Percentiles rank a stretch among this genome's conserved stretches.
Evolutionary conservation across 495 filamentous ascomycete genomes (phyloP).

Genomic region (Penicillium lagena): DNA sequence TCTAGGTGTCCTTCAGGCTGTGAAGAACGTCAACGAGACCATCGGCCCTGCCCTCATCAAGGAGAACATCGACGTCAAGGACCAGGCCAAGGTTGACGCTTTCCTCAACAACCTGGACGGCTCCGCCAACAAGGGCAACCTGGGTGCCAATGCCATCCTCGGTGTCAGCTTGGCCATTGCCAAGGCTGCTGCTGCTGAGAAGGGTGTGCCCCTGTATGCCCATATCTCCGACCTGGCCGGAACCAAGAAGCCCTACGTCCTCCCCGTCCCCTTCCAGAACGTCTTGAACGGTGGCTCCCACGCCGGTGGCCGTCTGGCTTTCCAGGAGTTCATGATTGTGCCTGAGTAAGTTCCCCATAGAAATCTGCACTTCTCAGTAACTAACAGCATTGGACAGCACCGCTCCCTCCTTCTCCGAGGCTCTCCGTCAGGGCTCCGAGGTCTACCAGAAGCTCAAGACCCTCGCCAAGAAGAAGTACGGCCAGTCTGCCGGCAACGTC

Average conservation of each 20-base stretch:
- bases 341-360: slow-evolving; percentile 56
- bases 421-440: slow-evolving; percentile 89
- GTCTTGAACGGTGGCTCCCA: slow-evolving; percentile 99
- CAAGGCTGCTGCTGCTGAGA: slow-evolving; percentile 98
- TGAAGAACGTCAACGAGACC: slow-evolving; percentile 88
- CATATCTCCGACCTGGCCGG: slow-evolving; percentile 98
- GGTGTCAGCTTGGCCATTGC: slow-evolving; percentile 94
- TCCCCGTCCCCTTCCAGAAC: slow-evolving; percentile 99
- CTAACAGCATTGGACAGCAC: slow-evolving; percentile 25
- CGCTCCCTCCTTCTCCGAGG: slow-evolving; percentile 88
- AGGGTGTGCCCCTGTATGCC: slow-evolving; percentile 93
- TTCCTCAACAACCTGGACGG: slow-evolving; percentile 97
- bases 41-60: slow-evolving; percentile 92
- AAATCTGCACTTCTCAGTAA: not conserved
- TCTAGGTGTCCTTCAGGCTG: slow-evolving; percentile 81
- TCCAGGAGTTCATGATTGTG: slow-evolving; percentile 99
- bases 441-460: slow-evolving; percentile 97
- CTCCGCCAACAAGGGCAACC: slow-evolving; percentile 93
- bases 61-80: slow-evolving; percentile 91
- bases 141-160: slow-evolving; percentile 98
- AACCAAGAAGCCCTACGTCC: slow-evolving; percentile 99
- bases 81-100: slow-evolving; percentile 86
- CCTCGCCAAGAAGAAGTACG: slow-evolving; percentile 99
- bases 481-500: slow-evolving; percentile 95
- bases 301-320: slow-evolving; percentile 95